A percentile compares a stretch with the other conserved stretches of the same genome.
These are phyloP conservation scores for Hymenoscyphus fructigenus DNA, from an alignment of 2,329 filamentous ascomycete species.

Conservation along the genomic window DNA sequence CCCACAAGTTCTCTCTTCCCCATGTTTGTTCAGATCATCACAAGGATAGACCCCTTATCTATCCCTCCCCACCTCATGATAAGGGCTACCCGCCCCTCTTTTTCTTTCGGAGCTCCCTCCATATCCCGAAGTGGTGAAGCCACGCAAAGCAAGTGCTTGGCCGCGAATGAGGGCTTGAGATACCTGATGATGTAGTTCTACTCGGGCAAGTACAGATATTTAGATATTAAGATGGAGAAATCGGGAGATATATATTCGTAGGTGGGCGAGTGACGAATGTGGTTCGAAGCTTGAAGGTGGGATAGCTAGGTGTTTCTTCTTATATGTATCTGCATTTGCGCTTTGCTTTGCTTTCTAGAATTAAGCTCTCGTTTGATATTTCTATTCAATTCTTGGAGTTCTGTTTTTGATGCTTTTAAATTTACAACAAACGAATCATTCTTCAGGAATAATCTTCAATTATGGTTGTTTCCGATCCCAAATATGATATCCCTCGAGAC, in stretches of 20 bases:
- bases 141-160: background rate
- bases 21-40: background rate
- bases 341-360: no score
- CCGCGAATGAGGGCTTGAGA: background rate
- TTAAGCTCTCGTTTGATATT: background rate
- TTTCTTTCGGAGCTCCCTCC: background rate
- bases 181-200: background rate
- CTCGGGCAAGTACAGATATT: background rate
- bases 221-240: background rate
- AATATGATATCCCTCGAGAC: constrained; percentile 26
- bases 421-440: background rate
- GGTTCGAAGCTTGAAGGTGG: background rate
- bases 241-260: background rate
- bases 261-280: background rate
- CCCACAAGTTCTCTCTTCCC: no score
- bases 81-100: background rate
- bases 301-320: background rate
- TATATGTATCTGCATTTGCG: no score
- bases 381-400: background rate
- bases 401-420: background rate
- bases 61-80: background rate
- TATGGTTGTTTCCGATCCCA: constrained; percentile 22
- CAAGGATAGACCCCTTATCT: background rate
- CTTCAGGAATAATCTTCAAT: background rate
- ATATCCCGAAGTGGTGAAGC: background rate